These are phyloP conservation scores for Colletotrichum agaves DNA, from an alignment of 2,329 filamentous ascomycete species.

Conservation along the genomic window DNA sequence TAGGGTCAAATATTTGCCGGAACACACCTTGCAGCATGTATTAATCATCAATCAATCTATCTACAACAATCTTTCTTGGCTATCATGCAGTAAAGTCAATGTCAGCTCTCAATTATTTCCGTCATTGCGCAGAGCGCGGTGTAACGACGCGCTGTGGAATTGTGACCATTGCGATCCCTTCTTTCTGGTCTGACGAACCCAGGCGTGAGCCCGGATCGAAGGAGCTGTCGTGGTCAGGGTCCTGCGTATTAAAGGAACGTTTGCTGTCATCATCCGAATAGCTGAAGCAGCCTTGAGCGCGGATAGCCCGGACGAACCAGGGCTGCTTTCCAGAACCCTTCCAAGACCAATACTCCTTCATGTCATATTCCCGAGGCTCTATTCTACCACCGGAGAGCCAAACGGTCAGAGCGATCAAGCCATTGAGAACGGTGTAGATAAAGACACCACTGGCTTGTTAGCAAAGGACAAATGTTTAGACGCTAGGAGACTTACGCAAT, in stretches of 20 bases:
- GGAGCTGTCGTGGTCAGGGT: conserved; percentile 36
- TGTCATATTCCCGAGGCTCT: conserved; percentile 62
- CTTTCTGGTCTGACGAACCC: conserved; percentile 35
- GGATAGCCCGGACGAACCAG: conserved; percentile 57
- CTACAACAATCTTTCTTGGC: conserved; percentile 20
- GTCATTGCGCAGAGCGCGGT: conserved; percentile 31
- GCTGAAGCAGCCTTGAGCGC: conserved; percentile 41
- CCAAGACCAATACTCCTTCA: conserved; percentile 68
- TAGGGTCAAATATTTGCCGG: conserved; percentile 35
- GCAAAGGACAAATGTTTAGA: not conserved
- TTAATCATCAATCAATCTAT: conserved; percentile 19
- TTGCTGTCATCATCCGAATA: conserved; percentile 42
- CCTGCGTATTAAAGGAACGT: conserved; percentile 36
- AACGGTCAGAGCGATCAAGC: conserved; percentile 58
- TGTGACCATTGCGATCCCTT: conserved; percentile 35
- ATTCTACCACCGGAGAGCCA: conserved; percentile 54
- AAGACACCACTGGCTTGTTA: conserved; percentile 59
- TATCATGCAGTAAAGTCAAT: not conserved
- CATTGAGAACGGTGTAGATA: conserved; percentile 62
- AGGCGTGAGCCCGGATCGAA: conserved; percentile 32
- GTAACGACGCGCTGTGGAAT: conserved; percentile 36
- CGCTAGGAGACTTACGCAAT: conserved; percentile 66
- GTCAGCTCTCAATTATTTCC: not conserved
- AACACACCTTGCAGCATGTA: not conserved
- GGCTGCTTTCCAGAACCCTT: conserved; percentile 59